Evolutionary conservation across 345 rosid genomes (phyloP), one percentile per base, ranked within the genome.

Genomic region (Citrus inodora): DNA sequence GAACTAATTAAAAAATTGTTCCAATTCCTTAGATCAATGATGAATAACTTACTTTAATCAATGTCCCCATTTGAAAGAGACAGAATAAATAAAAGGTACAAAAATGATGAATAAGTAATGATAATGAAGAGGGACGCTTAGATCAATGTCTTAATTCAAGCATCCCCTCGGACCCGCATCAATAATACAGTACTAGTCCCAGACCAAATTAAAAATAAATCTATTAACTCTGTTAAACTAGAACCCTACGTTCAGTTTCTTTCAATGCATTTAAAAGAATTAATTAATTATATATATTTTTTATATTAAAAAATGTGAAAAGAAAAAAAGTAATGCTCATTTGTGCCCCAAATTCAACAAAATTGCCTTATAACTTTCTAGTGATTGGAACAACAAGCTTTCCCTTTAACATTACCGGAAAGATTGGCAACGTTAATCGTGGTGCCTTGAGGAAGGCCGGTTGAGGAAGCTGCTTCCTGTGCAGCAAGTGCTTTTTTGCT

Each of bases 401-500:
- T 85, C 77, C 79, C 88, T 81, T 33, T 80, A 17, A 51, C 22
- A 9, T 80, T 87, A 42, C 87, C 88, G 1, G 94, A 85, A 25
- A 82, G 67, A 62, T 87, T 90, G 24, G 85, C 82, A 51, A 92
- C 92, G 66, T 93, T 87, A 65, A 93, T 93, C 1, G 91, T 73
- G 5, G 92, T 92, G 40, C 98, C 93, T 24, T 88, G 93, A n/a
- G 85, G 91, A 28, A 83, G 77, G 16, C 90, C 90, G 3, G 87
- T 66, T 16, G 77, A 14, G 37, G 87, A 74, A 7, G 88, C 86
- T 9, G 89, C 92, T 76, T 89, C 90, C 59, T 83, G 91, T 1
- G 92, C 89, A 0, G 94, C 90, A 67, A 90, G 70, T 13, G 92
- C 94, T 82, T 90, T 90, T 75, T 86, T 88, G 83, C 94, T 89